A percentile compares a stretch with the other conserved stretches of the same genome.
Conservation (phyloP, 2,329 filamentous ascomycete genomes). For the Tolypocladium pustulatum region DNA sequence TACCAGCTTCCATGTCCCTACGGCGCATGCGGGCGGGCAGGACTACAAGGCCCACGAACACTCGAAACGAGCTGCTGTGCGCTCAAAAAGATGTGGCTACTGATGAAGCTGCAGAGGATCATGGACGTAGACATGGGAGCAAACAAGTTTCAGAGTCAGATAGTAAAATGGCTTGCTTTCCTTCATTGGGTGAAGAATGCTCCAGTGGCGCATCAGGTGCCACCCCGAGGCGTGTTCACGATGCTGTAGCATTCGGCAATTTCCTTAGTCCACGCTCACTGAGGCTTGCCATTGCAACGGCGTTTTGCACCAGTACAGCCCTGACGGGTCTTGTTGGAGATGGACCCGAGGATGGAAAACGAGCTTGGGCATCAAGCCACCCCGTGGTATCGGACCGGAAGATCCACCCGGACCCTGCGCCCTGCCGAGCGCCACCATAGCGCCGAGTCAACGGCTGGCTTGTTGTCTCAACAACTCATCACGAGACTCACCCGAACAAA, state of each 20-base stretch:
- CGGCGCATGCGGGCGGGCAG: not conserved
- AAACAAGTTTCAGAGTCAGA: too few species aligned
- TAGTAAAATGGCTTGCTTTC: too few species aligned
- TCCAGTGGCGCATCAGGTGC: not conserved
- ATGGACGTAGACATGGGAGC: too few species aligned
- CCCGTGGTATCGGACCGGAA: not conserved
- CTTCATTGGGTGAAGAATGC: not conserved
- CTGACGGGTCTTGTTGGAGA: too few species aligned
- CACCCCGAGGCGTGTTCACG: too few species aligned
- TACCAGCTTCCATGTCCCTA: not conserved
- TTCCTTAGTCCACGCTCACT: too few species aligned
- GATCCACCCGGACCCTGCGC: not conserved
- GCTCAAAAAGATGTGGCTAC: not conserved
- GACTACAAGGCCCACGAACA: constrained; percentile 2
- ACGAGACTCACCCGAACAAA: not conserved
- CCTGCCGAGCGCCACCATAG: not conserved
- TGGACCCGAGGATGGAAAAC: too few species aligned
- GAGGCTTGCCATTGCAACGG: too few species aligned
- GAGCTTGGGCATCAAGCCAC: not conserved
- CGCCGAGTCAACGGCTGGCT: not conserved
- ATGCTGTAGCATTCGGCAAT: too few species aligned
- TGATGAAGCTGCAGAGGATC: too few species aligned
- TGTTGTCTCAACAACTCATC: not conserved
- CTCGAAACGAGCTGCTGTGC: constrained; percentile 3
- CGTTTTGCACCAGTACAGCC: too few species aligned